Evolutionary conservation across 805 yeast species (phyloP), one percentile per base, ranked within the genome.

Genomic region (Lipomyces japonicus): DNA sequence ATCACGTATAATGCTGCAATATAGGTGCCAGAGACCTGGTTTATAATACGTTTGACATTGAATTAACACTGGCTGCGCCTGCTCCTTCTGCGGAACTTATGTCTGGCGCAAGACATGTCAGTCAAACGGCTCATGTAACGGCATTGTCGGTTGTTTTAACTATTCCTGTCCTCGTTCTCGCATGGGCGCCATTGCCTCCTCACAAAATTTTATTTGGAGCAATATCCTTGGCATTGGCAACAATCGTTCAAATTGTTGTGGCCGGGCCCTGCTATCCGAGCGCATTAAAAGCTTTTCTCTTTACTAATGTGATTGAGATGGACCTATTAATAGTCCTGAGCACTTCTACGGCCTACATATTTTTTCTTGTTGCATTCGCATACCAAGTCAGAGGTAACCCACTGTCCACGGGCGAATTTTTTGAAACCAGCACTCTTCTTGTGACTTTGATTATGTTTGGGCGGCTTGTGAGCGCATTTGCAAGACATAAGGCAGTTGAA

Each of bases 141-240:
- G n/a, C n/a, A n/a, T n/a, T n/a, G n/a, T n/a, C n/a, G n/a, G n/a
- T 16, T 26, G 7, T 44, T 2, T 35, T 44, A 4, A 48, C 56
- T n/a, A 38, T 51, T 23, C 56, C 56, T 9, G 28, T 51, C n/a
- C 28, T 51, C n/a, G 53, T 48, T n/a, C 38, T 51, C 10, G 34
- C 56, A 1, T 51, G 53, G 56, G 50, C 47, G 22, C 12, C 36
- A 2, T 40, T 48, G 14, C 4, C 22, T 12, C 32, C 42, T 6
- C 25, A 23, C 19, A 14, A 26, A 12, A 16, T 24, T 7, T 14
- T 41, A n/a, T 18, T 41, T 10, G 28, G 39, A 10, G 24, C 52
- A 14, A 36, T 23, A 4, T 38, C 34, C 36, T 45, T 51, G 3
- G 46, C 28, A 6, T 19, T 51, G 18, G 52, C 53, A 6, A 51